A percentile compares a stretch with the other conserved stretches of the same genome.
phyloP scores from a whole-genome alignment of 169 alveolate species.

The Plasmodium falciparum region DNA sequence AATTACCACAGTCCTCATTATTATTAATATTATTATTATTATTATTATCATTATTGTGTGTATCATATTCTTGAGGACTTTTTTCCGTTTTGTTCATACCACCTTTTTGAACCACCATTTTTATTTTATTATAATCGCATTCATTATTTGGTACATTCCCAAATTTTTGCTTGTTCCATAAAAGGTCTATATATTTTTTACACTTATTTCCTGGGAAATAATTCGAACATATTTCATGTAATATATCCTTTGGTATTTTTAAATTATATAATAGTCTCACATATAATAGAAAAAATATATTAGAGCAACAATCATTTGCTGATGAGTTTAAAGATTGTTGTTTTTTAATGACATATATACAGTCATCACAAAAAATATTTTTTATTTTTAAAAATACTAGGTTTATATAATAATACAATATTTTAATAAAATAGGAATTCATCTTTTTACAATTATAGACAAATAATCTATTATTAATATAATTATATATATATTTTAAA shows the following conservation, averaged over 20 bases:
- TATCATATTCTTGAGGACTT: not conserved
- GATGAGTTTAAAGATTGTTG: slow-evolving; percentile 66
- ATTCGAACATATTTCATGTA: slow-evolving; percentile 31
- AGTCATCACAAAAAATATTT: slow-evolving; percentile 76
- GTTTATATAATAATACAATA: slow-evolving; percentile 62
- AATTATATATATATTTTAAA: slow-evolving; percentile 39
- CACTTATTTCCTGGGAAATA: slow-evolving; percentile 73
- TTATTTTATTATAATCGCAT: too few relatives aligned
- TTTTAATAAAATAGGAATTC: slow-evolving; percentile 71
- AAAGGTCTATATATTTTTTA: slow-evolving; percentile 15
- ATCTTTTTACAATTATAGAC: slow-evolving; percentile 41
- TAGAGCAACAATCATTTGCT: slow-evolving; percentile 70
- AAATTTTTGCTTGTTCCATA: not conserved
- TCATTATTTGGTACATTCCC: not conserved
- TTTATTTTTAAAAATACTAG: slow-evolving; percentile 60
- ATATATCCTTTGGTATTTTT: slow-evolving; percentile 37
- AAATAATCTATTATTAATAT: slow-evolving; percentile 57
- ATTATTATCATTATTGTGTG: not conserved
- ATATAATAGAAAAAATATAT: slow-evolving; percentile 53
- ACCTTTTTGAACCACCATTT: not conserved
- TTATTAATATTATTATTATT: not conserved
- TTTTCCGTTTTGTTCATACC: not conserved
- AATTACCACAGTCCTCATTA: not conserved
- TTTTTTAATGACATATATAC: slow-evolving; percentile 70
- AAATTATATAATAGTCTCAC: slow-evolving; percentile 41